phyloP scores from a whole-genome alignment of 192 early-diverging fungal species.

The Umbelopsis ramanniana region DNA sequence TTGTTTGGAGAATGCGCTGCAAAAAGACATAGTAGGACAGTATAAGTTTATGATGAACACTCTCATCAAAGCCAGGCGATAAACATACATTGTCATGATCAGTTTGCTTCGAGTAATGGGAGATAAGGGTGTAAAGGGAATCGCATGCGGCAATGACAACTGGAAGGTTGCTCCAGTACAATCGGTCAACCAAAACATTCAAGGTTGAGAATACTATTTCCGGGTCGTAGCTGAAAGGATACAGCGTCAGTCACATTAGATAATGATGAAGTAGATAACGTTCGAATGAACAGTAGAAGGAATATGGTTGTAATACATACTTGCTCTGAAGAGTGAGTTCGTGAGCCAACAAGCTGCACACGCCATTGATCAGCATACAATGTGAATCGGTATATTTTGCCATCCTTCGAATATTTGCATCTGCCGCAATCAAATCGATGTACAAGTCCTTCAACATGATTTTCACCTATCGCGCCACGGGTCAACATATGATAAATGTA shows the following conservation, averaged over 20 bases:
- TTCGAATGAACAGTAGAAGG: too few relatives aligned
- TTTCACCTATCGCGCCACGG: slow-evolving; percentile 29
- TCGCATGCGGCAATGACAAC: slow-evolving; percentile 69
- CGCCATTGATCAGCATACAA: slow-evolving; percentile 45
- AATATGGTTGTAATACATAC: too few relatives aligned
- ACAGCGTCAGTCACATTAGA: slow-evolving; percentile 28
- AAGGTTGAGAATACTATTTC: slow-evolving; percentile 64
- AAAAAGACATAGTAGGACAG: not conserved
- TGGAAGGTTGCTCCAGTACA: slow-evolving; percentile 62
- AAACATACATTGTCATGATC: slow-evolving; percentile 60
- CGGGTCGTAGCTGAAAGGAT: slow-evolving; percentile 36
- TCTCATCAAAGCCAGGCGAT: too few relatives aligned
- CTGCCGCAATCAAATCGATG: slow-evolving; percentile 31
- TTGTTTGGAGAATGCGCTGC: slow-evolving; percentile 55
- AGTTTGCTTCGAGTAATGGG: slow-evolving; percentile 53
- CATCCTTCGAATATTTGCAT: slow-evolving; percentile 9
- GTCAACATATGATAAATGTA: too few relatives aligned
- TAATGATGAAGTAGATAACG: too few relatives aligned
- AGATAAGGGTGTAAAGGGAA: slow-evolving; percentile 63
- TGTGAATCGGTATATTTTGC: slow-evolving; percentile 40
- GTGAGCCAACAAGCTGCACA: slow-evolving; percentile 24
- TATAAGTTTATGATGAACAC: not conserved
- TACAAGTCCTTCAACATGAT: slow-evolving; percentile 38
- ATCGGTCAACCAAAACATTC: slow-evolving; percentile 64
- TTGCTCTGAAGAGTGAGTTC: not conserved